phyloP scores from a whole-genome alignment of 148 eudicot genomes.

The Simmondsia chinensis region DNA sequence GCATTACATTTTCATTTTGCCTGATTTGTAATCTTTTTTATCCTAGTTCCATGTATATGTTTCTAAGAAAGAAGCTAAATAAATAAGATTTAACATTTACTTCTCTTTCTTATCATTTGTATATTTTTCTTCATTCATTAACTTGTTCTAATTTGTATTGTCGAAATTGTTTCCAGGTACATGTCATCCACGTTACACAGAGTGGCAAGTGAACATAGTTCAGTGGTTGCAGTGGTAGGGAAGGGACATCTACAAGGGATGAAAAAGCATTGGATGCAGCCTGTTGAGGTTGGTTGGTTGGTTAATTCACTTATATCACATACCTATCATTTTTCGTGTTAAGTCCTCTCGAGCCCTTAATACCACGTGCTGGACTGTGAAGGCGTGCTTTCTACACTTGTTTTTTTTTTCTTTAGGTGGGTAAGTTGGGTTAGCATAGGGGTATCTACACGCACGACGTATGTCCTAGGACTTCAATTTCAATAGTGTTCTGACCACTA shows the following conservation, averaged over 20 bases:
- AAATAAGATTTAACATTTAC: too few species aligned
- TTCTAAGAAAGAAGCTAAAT: too few species aligned
- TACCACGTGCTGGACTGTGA: too few species aligned
- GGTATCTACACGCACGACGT: too few species aligned
- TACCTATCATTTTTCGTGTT: too few species aligned
- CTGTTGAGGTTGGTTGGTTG: constrained; percentile 83
- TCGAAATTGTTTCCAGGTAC: constrained; percentile 37
- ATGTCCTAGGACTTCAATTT: too few species aligned
- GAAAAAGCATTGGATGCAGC: constrained; percentile 71
- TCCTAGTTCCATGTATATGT: not conserved
- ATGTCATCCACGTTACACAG: constrained; percentile 73
- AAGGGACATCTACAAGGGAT: constrained; percentile 93
- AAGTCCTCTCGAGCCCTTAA: too few species aligned
- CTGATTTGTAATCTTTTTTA: not conserved
- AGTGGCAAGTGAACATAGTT: constrained; percentile 68
- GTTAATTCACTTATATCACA: too few species aligned
- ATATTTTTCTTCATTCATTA: not conserved
- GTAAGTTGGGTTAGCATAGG: too few species aligned
- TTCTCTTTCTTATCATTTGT: not conserved
- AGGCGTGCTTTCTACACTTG: too few species aligned
- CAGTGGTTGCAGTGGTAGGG: constrained; percentile 98
- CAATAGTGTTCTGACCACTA: too few species aligned
- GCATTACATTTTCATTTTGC: not conserved
- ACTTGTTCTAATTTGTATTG: not conserved
- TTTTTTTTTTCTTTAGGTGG: too few species aligned